Conservation (phyloP, 2,329 filamentous ascomycete species). For the Nemania serpens region DNA sequence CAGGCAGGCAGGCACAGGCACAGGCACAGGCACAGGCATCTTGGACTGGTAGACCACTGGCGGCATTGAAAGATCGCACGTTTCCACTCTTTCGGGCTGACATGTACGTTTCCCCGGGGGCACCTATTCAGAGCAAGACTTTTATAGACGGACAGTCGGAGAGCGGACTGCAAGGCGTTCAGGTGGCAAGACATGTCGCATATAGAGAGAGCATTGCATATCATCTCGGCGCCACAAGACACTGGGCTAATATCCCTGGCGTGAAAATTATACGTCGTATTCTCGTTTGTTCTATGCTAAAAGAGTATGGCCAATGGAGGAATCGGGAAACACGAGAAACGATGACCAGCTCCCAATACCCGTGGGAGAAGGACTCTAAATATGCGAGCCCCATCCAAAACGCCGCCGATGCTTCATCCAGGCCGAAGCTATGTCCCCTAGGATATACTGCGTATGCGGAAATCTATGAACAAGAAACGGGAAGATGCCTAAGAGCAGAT, state of each 20-base stretch:
- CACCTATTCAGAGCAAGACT: not conserved
- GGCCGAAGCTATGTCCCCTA: conserved; percentile 17
- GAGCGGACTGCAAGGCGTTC: conserved; percentile 23
- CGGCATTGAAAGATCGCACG: not conserved
- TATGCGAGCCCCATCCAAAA: conserved; percentile 39
- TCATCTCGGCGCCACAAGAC: conserved; percentile 1
- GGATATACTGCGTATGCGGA: conserved; percentile 24
- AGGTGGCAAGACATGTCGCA: conserved; percentile 10
- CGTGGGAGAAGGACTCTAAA: conserved; percentile 37
- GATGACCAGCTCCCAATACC: conserved; percentile 38
- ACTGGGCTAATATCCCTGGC: conserved; percentile 9
- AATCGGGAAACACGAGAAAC: conserved; percentile 27
- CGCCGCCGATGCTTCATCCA: conserved; percentile 41
- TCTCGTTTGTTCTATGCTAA: conserved; percentile 34
- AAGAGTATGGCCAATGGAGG: conserved; percentile 22
- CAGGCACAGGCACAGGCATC: no score
- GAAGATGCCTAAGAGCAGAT: not conserved
- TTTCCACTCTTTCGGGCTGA: conserved; percentile 1
- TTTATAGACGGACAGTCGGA: conserved; percentile 15
- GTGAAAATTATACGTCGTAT: conserved; percentile 23
- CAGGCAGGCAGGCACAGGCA: no score
- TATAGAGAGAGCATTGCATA: conserved; percentile 18
- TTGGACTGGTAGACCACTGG: not conserved
- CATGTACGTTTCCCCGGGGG: not conserved
- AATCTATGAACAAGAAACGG: conserved; percentile 23